phyloP scores from a whole-genome alignment of 2,329 filamentous ascomycete species.

The Pestalotiopsis sp. region DNA sequence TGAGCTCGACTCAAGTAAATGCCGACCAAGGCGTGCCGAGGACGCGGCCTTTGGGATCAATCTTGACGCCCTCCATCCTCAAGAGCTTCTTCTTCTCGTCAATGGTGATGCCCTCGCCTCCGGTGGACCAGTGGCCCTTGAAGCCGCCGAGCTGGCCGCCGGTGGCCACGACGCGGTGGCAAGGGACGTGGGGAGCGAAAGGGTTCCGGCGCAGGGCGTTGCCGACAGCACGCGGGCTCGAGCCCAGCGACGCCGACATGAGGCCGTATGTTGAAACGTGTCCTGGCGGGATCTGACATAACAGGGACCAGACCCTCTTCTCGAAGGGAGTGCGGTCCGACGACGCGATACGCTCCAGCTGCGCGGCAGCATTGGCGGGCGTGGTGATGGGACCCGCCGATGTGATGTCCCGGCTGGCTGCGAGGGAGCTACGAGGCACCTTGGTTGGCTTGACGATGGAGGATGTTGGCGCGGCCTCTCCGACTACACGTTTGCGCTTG shows the following conservation, averaged over 20 bases:
- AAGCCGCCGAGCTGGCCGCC: constrained; percentile 74
- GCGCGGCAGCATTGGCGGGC: constrained; percentile 35
- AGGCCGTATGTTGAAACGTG: constrained; percentile 78
- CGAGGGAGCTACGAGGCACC: constrained; percentile 3
- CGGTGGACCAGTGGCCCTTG: constrained; percentile 66
- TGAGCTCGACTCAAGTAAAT: constrained; percentile 32
- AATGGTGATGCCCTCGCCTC: constrained; percentile 64
- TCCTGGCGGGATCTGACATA: constrained; percentile 78
- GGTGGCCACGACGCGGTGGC: constrained; percentile 78
- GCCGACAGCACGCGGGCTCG: constrained; percentile 41
- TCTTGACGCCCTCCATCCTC: constrained; percentile 64
- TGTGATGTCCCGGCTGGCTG: constrained; percentile 11
- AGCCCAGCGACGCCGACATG: constrained; percentile 56
- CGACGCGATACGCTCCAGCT: constrained; percentile 47
- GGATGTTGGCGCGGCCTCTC: neutral
- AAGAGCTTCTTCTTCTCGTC: constrained; percentile 66
- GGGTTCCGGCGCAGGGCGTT: constrained; percentile 70
- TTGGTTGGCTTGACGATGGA: constrained; percentile 14
- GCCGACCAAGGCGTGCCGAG: constrained; percentile 56
- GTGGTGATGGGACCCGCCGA: constrained; percentile 8
- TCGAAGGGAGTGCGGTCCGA: constrained; percentile 56
- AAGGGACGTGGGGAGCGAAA: constrained; percentile 81
- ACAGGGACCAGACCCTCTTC: constrained; percentile 68
- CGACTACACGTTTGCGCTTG: constrained; percentile 29
- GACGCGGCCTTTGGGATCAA: constrained; percentile 63